Percentiles rank a stretch among this genome's conserved stretches.
These are phyloP conservation scores for Clausena lansium DNA, from an alignment of 345 rosid genomes.

Conservation along the genomic window DNA sequence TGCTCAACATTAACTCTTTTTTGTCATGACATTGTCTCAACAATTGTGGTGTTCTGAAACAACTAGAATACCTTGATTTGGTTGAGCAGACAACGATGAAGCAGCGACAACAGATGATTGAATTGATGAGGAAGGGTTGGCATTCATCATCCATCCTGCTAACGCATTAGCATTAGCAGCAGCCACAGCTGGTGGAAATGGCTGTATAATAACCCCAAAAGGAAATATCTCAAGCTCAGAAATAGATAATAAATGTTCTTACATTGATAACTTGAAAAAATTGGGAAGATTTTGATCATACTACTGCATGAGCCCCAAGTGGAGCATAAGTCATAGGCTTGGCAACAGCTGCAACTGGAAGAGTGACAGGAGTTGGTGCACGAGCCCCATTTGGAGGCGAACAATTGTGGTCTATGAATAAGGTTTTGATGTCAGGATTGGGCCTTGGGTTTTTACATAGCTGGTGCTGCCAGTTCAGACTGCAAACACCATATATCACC, in stretches of 20 bases:
- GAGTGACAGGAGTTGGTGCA: conserved; percentile 54
- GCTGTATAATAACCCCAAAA: conserved; percentile 35
- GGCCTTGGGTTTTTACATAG: conserved; percentile 70
- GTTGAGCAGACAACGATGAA: conserved; percentile 50
- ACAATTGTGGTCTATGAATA: conserved; percentile 60
- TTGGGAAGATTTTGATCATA: conserved; percentile 27
- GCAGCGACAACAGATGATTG: conserved; percentile 64
- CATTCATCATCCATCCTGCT: conserved; percentile 72
- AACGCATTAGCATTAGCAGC: conserved; percentile 64
- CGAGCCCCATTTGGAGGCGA: conserved; percentile 63
- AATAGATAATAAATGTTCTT: neutral
- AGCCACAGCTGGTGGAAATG: conserved; percentile 59
- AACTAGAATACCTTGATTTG: conserved; percentile 49
- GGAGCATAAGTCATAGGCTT: conserved; percentile 53
- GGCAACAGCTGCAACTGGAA: conserved; percentile 54
- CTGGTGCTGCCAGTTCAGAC: conserved; percentile 84
- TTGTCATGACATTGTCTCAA: neutral
- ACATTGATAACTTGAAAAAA: neutral
- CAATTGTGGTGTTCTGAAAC: neutral
- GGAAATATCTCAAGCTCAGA: conserved; percentile 5
- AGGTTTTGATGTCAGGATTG: conserved; percentile 69
- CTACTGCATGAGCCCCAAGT: conserved; percentile 53
- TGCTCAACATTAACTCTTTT: neutral
- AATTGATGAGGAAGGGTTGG: conserved; percentile 72
- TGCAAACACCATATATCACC: conserved; percentile 14